These are phyloP conservation scores for Aspergillus nidulans DNA, from an alignment of 495 filamentous ascomycete genomes.

Conservation along the genomic window DNA sequence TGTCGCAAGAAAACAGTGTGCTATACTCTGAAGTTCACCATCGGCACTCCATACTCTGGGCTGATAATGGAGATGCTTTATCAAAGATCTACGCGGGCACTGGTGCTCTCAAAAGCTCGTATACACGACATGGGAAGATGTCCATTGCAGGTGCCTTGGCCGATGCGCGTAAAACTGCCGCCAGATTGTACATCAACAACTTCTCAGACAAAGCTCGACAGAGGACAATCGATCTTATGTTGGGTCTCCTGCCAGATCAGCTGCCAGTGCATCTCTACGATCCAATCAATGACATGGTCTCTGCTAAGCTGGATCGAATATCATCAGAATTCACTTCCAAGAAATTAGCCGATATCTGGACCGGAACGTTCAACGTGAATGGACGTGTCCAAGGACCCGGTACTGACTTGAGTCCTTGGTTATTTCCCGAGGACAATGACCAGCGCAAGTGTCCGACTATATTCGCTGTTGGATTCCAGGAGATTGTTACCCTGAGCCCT, in stretches of 20 bases:
- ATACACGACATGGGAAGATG: slow-evolving; percentile 95
- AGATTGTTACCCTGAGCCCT: slow-evolving; percentile 93
- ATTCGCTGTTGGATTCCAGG: slow-evolving; percentile 88
- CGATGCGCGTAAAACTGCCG: slow-evolving; percentile 90
- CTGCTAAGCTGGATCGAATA: slow-evolving; percentile 63
- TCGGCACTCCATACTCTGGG: slow-evolving; percentile 88
- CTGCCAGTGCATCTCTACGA: slow-evolving; percentile 81
- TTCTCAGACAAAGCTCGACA: slow-evolving; percentile 91
- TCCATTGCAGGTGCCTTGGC: slow-evolving; percentile 90
- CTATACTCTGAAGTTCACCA: slow-evolving; percentile 79
- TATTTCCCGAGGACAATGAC: slow-evolving; percentile 56
- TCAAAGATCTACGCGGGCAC: slow-evolving; percentile 97
- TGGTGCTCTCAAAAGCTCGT: slow-evolving; percentile 90
- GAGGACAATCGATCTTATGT: slow-evolving; percentile 86
- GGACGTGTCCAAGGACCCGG: slow-evolving; percentile 71
- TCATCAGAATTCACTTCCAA: slow-evolving; percentile 50
- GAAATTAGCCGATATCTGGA: slow-evolving; percentile 59
- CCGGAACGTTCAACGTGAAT: slow-evolving; percentile 94
- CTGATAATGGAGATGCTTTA: slow-evolving; percentile 94
- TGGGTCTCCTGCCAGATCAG: slow-evolving; percentile 82
- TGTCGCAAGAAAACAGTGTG: slow-evolving; percentile 60
- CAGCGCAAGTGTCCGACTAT: slow-evolving; percentile 45
- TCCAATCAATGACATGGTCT: slow-evolving; percentile 87
- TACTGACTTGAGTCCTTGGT: slow-evolving; percentile 79
- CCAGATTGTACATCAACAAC: slow-evolving; percentile 92